Evolutionary conservation across 192 early-diverging fungal species (phyloP).

Genomic region (Cetraspora pellucida): DNA sequence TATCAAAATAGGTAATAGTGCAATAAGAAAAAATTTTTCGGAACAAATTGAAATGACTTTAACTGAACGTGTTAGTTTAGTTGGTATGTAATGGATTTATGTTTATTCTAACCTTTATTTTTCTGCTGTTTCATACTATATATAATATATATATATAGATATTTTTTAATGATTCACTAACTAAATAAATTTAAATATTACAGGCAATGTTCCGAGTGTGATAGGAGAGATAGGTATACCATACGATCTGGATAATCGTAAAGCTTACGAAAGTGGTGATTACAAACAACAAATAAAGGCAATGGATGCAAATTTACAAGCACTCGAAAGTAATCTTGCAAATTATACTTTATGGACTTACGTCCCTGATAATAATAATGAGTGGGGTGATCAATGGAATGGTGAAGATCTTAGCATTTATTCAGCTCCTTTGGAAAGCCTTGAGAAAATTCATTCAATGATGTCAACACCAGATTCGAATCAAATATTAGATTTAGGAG

Average conservation of each 20-base stretch:
- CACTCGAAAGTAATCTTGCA: conserved; percentile 71
- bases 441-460: conserved; percentile 57
- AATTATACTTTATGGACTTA: conserved; percentile 92
- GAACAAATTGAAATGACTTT: conserved; percentile 50
- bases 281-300: conserved; percentile 75
- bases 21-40: conserved; percentile 55
- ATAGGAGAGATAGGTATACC: conserved; percentile 85
- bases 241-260: conserved; percentile 78
- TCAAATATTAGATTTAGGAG: conserved; percentile 39
- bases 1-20: conserved; percentile 53
- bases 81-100: conserved; percentile 51
- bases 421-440: conserved; percentile 44
- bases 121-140: not conserved
- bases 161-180: conserved; percentile 42
- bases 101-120: conserved; percentile 55
- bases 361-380: conserved; percentile 75
- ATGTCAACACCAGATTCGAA: conserved; percentile 51
- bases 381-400: conserved; percentile 83
- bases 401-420: conserved; percentile 83
- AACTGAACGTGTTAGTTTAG: conserved; percentile 46
- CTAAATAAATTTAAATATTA: conserved; percentile 42
- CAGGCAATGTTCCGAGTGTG: conserved; percentile 53
- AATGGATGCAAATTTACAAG: conserved; percentile 72
- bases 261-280: conserved; percentile 71
- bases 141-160: not conserved